Percentiles rank a stretch among this genome's conserved stretches.
Evolutionary conservation across 2,329 filamentous ascomycete species (phyloP).

Genomic region (Coleophoma cylindrospora): DNA sequence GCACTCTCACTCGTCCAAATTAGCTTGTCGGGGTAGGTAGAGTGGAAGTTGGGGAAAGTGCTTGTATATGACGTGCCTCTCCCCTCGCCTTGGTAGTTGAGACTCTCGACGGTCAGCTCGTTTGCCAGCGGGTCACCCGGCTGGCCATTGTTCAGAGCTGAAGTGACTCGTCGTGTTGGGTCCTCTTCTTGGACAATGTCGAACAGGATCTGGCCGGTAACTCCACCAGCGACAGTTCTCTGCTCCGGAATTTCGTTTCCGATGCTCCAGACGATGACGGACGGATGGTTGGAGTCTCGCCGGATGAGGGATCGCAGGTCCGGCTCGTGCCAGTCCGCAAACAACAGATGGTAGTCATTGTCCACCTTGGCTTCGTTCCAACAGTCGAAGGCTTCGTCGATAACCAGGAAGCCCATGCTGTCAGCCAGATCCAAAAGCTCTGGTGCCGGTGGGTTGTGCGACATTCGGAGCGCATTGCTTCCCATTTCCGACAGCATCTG

Average conservation of each 20-base stretch:
- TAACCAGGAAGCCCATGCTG: conserved; percentile 41
- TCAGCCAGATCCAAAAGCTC: conserved; percentile 46
- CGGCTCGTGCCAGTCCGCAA: conserved; percentile 39
- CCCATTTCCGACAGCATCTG: conserved; percentile 36
- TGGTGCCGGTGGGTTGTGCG: conserved; percentile 47
- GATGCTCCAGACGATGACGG: conserved; percentile 45
- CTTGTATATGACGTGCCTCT: conserved; percentile 36
- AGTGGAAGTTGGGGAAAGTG: conserved; percentile 35
- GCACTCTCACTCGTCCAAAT: no score
- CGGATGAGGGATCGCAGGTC: conserved; percentile 46
- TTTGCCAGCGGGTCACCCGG: conserved; percentile 1
- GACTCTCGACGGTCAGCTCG: conserved; percentile 40
- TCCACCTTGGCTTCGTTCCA: no score
- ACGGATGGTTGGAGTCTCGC: conserved; percentile 50
- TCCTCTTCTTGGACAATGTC: no score
- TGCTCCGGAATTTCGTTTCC: conserved; percentile 51
- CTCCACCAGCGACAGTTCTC: conserved; percentile 26
- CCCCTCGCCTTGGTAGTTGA: conserved; percentile 54
- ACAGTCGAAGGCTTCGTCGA: conserved; percentile 26
- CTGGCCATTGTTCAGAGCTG: no score
- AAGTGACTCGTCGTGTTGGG: no score
- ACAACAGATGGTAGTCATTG: no score
- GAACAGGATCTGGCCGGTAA: no score
- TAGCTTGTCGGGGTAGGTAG: no score
- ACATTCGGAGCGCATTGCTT: conserved; percentile 42